Evolutionary conservation across 768 basidiomycete species (phyloP).

Genomic region (Termitomyces heimii): DNA sequence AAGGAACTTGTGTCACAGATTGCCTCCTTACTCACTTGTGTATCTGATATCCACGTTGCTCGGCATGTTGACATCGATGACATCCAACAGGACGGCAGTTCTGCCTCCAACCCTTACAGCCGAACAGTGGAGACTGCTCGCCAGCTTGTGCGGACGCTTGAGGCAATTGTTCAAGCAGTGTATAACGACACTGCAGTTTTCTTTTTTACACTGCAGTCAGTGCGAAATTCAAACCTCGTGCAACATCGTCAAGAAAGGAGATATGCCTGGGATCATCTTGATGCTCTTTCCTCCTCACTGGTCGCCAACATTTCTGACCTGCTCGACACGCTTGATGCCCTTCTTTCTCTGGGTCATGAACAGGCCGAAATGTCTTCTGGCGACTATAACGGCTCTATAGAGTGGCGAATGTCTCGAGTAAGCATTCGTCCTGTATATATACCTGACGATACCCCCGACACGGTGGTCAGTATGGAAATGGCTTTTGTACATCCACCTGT

Average conservation of each 20-base stretch:
- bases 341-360: constrained; percentile 61
- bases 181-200: constrained; percentile 67
- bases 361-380: constrained; percentile 65
- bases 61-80: constrained; percentile 82
- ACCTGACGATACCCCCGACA: constrained; percentile 25
- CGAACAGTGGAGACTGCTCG: constrained; percentile 68
- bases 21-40: constrained; percentile 49
- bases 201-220: constrained; percentile 51
- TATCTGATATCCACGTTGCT: constrained; percentile 73
- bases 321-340: constrained; percentile 53
- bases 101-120: constrained; percentile 47
- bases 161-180: constrained; percentile 62
- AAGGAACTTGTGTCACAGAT: constrained; percentile 51
- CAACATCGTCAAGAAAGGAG: constrained; percentile 25
- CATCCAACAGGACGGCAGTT: constrained; percentile 42
- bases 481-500: constrained; percentile 22
- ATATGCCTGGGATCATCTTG: constrained; percentile 38
- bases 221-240: constrained; percentile 31
- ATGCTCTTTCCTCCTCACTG: constrained; percentile 44
- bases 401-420: constrained; percentile 69
- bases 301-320: constrained; percentile 51
- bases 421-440: constrained; percentile 44
- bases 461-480: constrained; percentile 48
- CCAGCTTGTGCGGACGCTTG: constrained; percentile 60
- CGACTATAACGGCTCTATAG: constrained; percentile 71